Base-by-base conservation (phyloP, 129 eudicot species). In the Tagetes patula region DNA sequence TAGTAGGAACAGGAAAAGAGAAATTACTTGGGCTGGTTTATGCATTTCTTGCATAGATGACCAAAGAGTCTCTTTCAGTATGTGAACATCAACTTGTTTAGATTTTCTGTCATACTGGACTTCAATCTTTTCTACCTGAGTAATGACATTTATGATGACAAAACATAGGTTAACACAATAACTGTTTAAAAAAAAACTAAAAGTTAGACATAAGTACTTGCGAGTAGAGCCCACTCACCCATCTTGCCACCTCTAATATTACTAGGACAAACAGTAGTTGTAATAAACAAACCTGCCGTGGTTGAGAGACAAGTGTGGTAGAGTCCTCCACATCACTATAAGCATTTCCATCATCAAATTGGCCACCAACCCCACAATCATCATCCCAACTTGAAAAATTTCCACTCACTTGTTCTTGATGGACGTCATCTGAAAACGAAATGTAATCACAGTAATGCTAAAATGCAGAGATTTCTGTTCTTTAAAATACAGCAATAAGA, bases 21-120 rank as follows among this genome's bases (percentile, higher is more conserved):
- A 68, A 71, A 69, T 47, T 71, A 91, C 97, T 72, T 79, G 71
- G 68, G 85, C 40, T 8, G 78, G 76, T 73, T 48, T 71, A 43
- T 74, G 83, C 31, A 69, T 76, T 81, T 84, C 87, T 81, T 80
- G 89, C 54, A 88, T 74, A 66, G 84, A 82, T 64, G 82, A 80
- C 97, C 97, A 91, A 65, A 91, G 88, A 45, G 89, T 83, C 73
- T 84, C 96, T 82, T 91, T 91, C 65, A 91, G 87, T 77, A 77
- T 81, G 42, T 91, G 97, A 77, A 91, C 97, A 79, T 91, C 97
- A 73, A 91, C 97, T 86, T 91, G 97, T 83, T 91, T 91, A 12
- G 97, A 91, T 52, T 85, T 84, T 81, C 82, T 85, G 80, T 86
- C 92, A 7, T 88, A 91, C 72, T 82, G 84, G 48, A 91, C 89